Evolutionary conservation across 345 rosid genomes (phyloP), one percentile per base, ranked within the genome.

Genomic region (Limnanthes douglasii): DNA sequence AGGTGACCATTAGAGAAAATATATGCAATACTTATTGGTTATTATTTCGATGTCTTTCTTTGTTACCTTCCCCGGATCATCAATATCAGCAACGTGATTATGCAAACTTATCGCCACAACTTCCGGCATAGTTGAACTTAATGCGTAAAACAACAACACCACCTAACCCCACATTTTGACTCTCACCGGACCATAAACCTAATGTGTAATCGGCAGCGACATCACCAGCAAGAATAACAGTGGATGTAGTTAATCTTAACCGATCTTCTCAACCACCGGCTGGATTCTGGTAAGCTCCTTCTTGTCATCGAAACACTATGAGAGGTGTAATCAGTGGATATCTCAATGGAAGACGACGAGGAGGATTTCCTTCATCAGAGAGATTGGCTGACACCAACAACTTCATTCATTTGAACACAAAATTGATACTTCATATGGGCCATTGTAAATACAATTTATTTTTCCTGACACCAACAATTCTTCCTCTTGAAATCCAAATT

Each of bases 21-120:
- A n/a, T n/a, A n/a, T n/a, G n/a, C n/a, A n/a, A n/a, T n/a, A 85
- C 99, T 60, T 81, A 50, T 64, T 60, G 1, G 93, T 90, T 33
- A 92, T 85, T 18, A 40, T 64, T 27, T 92, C 86, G 19, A 92
- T 45, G 46, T 78, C 77, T 14, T 73, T 81, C 53, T 65, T 85
- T 43, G 57, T 81, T 23, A 85, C 66, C 8, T 68, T 56, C 19
- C 51, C 65, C 21, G 86, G 90, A 31, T 73, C 84, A 45, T 81
- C 85, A 11, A 51, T 41, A 9, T 68, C 78, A 0, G 72, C 68
- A 5, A 78, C 78, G 37, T 71, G 82, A 35, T 92, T 86, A 23
- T 82, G 94, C 59, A 85, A 62, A 39, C 70, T 64, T n/a, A 62
- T 56, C 0, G 95, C 93, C 2, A 90, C 96, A 8, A 92, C 93